These are phyloP conservation scores for Agaricus sinodeliciosus DNA, from an alignment of 768 basidiomycete genomes.

Conservation along the genomic window DNA sequence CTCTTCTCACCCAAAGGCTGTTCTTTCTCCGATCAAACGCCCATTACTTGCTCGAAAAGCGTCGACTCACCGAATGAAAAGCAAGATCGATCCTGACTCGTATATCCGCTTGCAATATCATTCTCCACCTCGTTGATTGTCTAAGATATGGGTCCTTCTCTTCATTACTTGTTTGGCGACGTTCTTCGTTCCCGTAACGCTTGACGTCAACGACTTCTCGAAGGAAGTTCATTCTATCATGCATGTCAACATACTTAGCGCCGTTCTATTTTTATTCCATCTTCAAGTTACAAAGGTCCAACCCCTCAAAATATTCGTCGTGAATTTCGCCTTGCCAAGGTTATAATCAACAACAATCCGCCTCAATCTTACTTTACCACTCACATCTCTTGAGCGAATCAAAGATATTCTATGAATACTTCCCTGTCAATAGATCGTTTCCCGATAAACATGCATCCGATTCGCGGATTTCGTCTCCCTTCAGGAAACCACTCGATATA, in stretches of 20 bases:
- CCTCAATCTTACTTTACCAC: background rate
- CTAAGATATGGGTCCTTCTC: background rate
- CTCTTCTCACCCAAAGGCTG: background rate
- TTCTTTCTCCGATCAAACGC: constrained; percentile 11
- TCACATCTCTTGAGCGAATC: background rate
- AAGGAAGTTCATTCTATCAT: background rate
- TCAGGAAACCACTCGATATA: background rate
- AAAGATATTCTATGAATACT: background rate
- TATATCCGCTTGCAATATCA: background rate
- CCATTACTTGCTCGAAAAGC: background rate
- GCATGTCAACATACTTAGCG: too few species aligned
- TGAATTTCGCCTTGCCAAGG: background rate
- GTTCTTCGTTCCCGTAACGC: background rate
- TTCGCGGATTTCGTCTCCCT: background rate
- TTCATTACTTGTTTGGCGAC: background rate
- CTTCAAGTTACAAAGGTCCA: background rate
- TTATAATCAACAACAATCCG: background rate
- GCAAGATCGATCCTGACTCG: background rate
- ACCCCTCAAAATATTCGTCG: background rate
- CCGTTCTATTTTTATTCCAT: background rate
- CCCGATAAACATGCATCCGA: constrained; percentile 4
- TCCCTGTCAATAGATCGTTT: background rate
- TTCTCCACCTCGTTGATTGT: background rate
- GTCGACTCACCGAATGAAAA: background rate
- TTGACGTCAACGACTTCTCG: constrained; percentile 7